A percentile compares a stretch with the other conserved stretches of the same genome.
Evolutionary conservation across 176 grass and related monocot species (phyloP).

Genomic region (Dendrocalamus sinicus): DNA sequence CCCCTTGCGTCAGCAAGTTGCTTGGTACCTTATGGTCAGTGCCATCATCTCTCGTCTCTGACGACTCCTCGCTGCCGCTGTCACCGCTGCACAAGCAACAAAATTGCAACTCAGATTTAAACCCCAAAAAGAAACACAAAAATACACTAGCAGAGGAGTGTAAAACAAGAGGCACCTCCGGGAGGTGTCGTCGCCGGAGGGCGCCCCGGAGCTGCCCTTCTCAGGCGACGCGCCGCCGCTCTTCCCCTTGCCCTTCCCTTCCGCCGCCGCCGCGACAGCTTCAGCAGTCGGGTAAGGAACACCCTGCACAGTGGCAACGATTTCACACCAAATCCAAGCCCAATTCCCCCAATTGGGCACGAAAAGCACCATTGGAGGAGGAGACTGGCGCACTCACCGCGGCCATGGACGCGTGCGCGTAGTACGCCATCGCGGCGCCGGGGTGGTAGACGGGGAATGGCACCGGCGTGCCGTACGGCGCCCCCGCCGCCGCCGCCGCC

Average conservation of each 20-base stretch:
- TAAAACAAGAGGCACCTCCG: conserved; percentile 50
- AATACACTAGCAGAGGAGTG: conserved; percentile 15
- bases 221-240: conserved; percentile 55
- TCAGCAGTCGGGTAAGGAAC: conserved; percentile 64
- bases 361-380: not conserved
- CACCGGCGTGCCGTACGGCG: conserved; percentile 76
- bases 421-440: conserved; percentile 71
- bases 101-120: conserved; percentile 39
- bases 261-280: conserved; percentile 49
- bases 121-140: not conserved
- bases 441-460: conserved; percentile 70
- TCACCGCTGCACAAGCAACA: conserved; percentile 55
- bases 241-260: conserved; percentile 70
- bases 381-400: conserved; percentile 50
- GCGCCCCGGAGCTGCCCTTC: conserved; percentile 58
- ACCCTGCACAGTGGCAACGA: conserved; percentile 44
- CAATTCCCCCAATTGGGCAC: conserved; percentile 19
- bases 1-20: conserved; percentile 35
- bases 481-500: conserved; percentile 60
- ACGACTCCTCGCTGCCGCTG: conserved; percentile 75
- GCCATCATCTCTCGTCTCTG: conserved; percentile 74
- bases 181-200: conserved; percentile 67
- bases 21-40: conserved; percentile 65
- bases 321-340: conserved; percentile 42
- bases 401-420: conserved; percentile 83